Conservation (phyloP, 495 filamentous ascomycete species). For the Niebla homalea region DNA sequence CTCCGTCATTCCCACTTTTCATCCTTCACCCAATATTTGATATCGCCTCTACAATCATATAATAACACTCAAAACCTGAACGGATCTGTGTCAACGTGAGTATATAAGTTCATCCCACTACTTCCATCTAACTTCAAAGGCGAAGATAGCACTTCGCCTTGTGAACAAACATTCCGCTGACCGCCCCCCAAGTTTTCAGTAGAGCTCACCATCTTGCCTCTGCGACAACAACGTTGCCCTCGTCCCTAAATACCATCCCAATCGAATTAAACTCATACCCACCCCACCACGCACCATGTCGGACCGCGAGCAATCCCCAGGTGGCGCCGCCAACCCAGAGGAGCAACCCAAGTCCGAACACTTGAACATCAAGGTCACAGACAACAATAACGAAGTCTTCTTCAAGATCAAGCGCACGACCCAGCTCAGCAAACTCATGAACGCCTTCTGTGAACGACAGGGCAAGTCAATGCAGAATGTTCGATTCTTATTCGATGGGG, state of each 20-base stretch:
- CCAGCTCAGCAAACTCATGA: slow-evolving; percentile 94
- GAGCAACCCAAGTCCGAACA: slow-evolving; percentile 57
- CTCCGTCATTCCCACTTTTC: too few relatives aligned
- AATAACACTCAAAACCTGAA: too few relatives aligned
- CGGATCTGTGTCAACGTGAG: too few relatives aligned
- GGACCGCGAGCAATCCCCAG: slow-evolving; percentile 27
- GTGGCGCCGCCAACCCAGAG: slow-evolving; percentile 40
- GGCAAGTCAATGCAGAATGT: slow-evolving; percentile 77
- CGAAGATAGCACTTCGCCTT: too few relatives aligned
- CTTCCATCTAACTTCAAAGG: too few relatives aligned
- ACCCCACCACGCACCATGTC: slow-evolving; percentile 28
- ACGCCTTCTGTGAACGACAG: slow-evolving; percentile 93
- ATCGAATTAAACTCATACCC: not conserved
- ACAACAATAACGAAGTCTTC: slow-evolving; percentile 99
- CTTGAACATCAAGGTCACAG: slow-evolving; percentile 99
- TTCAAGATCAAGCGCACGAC: slow-evolving; percentile 99
- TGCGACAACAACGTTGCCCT: not conserved
- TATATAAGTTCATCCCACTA: too few relatives aligned
- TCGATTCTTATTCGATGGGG: slow-evolving; percentile 91
- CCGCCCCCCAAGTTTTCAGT: too few relatives aligned
- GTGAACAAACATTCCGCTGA: too few relatives aligned
- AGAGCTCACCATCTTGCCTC: not conserved
- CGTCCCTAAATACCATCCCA: not conserved
- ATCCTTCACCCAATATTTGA: too few relatives aligned
- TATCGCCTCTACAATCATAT: too few relatives aligned